Conservation (phyloP, 495 filamentous ascomycete genomes). For the Trichoderma parareesei region DNA sequence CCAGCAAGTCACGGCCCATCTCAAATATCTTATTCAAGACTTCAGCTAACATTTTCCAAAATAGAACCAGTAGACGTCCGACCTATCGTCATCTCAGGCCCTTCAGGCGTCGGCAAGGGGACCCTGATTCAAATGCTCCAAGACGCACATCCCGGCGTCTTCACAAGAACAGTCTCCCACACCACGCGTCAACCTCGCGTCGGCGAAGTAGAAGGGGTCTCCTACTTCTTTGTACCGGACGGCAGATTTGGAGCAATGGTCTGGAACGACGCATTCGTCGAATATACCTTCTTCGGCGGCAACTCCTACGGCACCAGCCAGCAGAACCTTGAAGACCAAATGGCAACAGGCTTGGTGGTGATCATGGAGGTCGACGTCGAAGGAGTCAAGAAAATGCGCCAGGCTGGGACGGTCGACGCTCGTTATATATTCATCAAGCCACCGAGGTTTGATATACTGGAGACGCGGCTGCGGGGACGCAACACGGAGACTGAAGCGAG, state of each 20-base stretch:
- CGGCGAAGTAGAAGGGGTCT: constrained; percentile 35
- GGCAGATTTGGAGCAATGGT: constrained; percentile 14
- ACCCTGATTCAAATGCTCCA: constrained; percentile 54
- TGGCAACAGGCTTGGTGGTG: constrained; percentile 37
- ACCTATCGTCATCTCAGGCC: constrained; percentile 58
- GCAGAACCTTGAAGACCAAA: constrained; percentile 47
- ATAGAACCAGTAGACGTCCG: constrained; percentile 15
- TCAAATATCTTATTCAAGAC: too few relatives aligned
- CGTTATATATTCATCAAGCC: constrained; percentile 8
- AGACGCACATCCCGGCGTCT: constrained; percentile 47
- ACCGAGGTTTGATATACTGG: constrained; percentile 16
- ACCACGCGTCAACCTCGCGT: constrained; percentile 51
- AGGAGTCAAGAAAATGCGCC: constrained; percentile 16
- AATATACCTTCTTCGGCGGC: constrained; percentile 55
- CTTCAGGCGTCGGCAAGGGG: constrained; percentile 56
- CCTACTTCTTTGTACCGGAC: too few relatives aligned
- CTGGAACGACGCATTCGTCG: constrained; percentile 49
- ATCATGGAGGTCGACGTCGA: constrained; percentile 26
- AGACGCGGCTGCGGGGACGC: constrained; percentile 15
- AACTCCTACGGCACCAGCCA: constrained; percentile 61
- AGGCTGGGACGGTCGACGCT: background rate
- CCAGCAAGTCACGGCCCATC: too few relatives aligned
- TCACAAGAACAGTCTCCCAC: constrained; percentile 56
- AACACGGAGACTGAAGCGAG: constrained; percentile 16
- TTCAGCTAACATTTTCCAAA: too few relatives aligned